phyloP scores from a whole-genome alignment of 371 early-diverging fungal genomes.

The Lichtheimia corymbifera region DNA sequence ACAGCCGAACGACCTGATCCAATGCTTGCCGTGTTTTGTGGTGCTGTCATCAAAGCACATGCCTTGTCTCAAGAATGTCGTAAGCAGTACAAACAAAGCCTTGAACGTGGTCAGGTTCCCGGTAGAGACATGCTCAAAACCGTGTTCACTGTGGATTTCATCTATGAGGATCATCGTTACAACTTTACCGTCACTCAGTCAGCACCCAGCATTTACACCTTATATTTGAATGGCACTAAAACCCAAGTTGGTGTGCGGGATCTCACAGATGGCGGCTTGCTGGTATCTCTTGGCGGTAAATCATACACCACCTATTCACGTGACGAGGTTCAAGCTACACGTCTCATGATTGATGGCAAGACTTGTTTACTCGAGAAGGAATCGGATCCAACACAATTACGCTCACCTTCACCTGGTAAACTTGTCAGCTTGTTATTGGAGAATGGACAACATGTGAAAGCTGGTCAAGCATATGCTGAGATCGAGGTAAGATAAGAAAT shows the following conservation, averaged over 20 bases:
- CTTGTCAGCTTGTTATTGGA: conserved; percentile 90
- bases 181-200: conserved; percentile 81
- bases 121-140: conserved; percentile 75
- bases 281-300: conserved; percentile 87
- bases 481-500: conserved; percentile 72
- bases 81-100: conserved; percentile 74
- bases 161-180: conserved; percentile 89
- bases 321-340: conserved; percentile 88
- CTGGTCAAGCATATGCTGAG: conserved; percentile 94
- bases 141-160: conserved; percentile 82
- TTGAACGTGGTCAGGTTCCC: conserved; percentile 94
- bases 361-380: conserved; percentile 93
- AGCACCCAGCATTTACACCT: conserved; percentile 78
- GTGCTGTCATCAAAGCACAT: conserved; percentile 90
- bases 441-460: conserved; percentile 87
- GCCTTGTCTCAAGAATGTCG: conserved; percentile 58
- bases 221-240: conserved; percentile 82
- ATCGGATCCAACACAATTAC: conserved; percentile 92
- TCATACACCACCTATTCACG: conserved; percentile 89
- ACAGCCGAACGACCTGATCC: conserved; percentile 93
- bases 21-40: conserved; percentile 88
- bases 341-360: conserved; percentile 89
- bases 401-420: conserved; percentile 96
- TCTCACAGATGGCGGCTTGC: conserved; percentile 91
- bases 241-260: conserved; percentile 82